Conservation (phyloP, 1,139 yeast species). For the Scheffersomyces insectosa region DNA sequence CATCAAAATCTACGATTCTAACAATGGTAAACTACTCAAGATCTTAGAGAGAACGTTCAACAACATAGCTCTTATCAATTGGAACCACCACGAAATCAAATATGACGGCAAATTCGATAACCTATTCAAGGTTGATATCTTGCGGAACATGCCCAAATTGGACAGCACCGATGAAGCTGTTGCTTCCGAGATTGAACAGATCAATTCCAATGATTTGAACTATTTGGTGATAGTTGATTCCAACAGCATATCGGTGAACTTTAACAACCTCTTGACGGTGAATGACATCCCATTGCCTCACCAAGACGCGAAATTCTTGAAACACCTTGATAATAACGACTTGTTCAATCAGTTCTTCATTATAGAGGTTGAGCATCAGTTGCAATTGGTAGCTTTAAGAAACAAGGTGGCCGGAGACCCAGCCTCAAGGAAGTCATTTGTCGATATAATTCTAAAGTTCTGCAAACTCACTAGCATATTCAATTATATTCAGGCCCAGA, state of each 20-base stretch:
- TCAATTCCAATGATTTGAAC: conserved; percentile 16
- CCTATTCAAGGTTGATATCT: conserved; percentile 26
- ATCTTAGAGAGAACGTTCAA: conserved; percentile 17
- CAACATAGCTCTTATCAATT: conserved; percentile 24
- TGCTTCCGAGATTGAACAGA: conserved; percentile 4
- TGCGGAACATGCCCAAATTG: conserved; percentile 29
- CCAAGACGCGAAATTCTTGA: conserved; percentile 10
- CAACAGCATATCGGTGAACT: conserved; percentile 25
- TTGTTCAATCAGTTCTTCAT: conserved; percentile 35
- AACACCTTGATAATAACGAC: conserved; percentile 20
- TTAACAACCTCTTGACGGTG: conserved; percentile 34
- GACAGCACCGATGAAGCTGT: conserved; percentile 9
- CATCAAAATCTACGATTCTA: conserved; percentile 50
- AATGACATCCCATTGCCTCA: conserved; percentile 19
- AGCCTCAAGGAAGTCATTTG: conserved; percentile 13
- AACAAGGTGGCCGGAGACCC: conserved; percentile 2
- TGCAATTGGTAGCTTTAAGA: not conserved
- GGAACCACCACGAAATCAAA: conserved; percentile 16
- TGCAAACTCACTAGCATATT: conserved; percentile 33
- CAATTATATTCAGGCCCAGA: conserved; percentile 38
- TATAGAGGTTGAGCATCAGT: conserved; percentile 10
- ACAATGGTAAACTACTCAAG: conserved; percentile 44
- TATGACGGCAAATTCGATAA: conserved; percentile 11
- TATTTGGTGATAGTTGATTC: conserved; percentile 29
- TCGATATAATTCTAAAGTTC: conserved; percentile 25